Evolutionary conservation across 2,329 filamentous ascomycete genomes (phyloP).

Genomic region (Incumbomyces delicatus): DNA sequence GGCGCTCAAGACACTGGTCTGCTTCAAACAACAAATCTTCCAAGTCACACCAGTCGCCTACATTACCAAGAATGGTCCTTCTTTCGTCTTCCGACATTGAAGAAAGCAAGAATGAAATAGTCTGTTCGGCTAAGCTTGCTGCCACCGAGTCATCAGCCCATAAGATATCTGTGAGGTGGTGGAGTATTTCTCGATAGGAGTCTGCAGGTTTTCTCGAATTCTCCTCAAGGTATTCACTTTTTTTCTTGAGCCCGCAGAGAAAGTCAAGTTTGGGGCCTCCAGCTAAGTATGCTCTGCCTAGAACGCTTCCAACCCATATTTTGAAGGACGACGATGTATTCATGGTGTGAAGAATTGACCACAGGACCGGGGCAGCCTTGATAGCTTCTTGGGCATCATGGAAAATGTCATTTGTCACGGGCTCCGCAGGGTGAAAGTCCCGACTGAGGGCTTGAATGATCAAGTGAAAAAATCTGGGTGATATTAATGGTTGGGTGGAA

Average conservation of each 20-base stretch:
- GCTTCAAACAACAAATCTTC: slow-evolving; percentile 1
- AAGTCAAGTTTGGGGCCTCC: slow-evolving; percentile 45
- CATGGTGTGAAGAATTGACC: slow-evolving; percentile 62
- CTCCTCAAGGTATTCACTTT: background rate
- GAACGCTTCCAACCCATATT: slow-evolving; percentile 73
- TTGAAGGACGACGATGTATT: slow-evolving; percentile 59
- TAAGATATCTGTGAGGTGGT: slow-evolving; percentile 11
- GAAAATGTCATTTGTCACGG: slow-evolving; percentile 56
- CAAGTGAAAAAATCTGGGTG: slow-evolving; percentile 57
- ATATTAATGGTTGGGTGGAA: slow-evolving; percentile 54
- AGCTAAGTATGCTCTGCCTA: slow-evolving; percentile 74
- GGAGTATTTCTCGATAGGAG: slow-evolving; percentile 10
- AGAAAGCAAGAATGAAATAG: background rate
- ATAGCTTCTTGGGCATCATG: slow-evolving; percentile 56
- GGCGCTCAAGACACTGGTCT: background rate
- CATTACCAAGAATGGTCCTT: slow-evolving; percentile 15
- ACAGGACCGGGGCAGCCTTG: slow-evolving; percentile 56
- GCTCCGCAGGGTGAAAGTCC: slow-evolving; percentile 56
- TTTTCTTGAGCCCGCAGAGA: background rate
- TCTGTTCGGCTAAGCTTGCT: slow-evolving; percentile 7
- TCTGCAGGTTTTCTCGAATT: background rate
- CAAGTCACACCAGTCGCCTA: slow-evolving; percentile 23
- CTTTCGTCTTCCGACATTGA: background rate
- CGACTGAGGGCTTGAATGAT: slow-evolving; percentile 65
- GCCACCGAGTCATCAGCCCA: slow-evolving; percentile 6